Conservation (phyloP, 768 basidiomycete species). For the Leccinum broughii region DNA sequence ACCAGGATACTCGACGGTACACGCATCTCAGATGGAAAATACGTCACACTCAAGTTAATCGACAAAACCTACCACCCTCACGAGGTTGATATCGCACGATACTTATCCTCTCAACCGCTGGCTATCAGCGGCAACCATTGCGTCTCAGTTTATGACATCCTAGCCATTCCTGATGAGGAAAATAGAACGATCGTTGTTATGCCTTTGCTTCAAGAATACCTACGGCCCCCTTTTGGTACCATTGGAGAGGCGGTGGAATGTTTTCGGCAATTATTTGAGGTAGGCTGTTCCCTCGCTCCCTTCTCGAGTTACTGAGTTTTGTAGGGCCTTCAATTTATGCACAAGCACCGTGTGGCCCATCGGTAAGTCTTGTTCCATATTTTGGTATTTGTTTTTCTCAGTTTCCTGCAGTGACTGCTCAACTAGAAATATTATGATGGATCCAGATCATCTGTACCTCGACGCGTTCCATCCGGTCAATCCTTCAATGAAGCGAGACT, state of each 20-base stretch:
- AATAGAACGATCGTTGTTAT: slow-evolving; percentile 28
- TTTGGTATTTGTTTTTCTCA: too few relatives aligned
- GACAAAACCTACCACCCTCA: slow-evolving; percentile 14
- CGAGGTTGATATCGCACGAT: slow-evolving; percentile 34
- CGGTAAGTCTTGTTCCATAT: not conserved
- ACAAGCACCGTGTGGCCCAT: not conserved
- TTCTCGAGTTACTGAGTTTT: not conserved
- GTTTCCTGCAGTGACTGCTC: not conserved
- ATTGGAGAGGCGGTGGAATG: not conserved
- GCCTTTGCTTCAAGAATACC: slow-evolving; percentile 35
- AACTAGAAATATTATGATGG: not conserved
- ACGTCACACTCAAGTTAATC: slow-evolving; percentile 35
- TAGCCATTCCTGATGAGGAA: slow-evolving; percentile 13
- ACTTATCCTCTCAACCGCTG: slow-evolving; percentile 10
- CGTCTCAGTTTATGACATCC: slow-evolving; percentile 30
- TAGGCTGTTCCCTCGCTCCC: not conserved
- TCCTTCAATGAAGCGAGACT: not conserved
- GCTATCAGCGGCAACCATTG: slow-evolving; percentile 33
- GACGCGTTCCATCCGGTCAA: not conserved
- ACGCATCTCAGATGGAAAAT: slow-evolving; percentile 27
- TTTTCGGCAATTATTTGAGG: not conserved
- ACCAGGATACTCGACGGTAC: slow-evolving; percentile 30
- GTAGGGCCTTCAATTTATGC: not conserved
- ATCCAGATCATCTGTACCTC: not conserved
- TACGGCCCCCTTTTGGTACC: not conserved